Conservation (phyloP, 768 basidiomycete genomes). For the Mycena sanguinolenta region DNA sequence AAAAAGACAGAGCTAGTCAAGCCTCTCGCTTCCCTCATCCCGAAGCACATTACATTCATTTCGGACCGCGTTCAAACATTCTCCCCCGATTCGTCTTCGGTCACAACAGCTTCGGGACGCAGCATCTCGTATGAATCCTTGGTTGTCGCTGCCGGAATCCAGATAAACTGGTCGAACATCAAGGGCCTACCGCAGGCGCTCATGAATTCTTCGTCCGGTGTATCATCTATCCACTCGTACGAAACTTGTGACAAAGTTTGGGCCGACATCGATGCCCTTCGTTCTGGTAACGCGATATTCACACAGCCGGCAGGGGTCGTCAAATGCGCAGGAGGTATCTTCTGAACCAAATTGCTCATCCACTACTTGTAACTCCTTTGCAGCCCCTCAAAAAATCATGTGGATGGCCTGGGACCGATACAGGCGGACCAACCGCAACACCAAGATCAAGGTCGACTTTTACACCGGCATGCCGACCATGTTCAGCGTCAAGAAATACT, state of each 20-base stretch:
- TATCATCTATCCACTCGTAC: conserved; percentile 94
- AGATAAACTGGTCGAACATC: conserved; percentile 87
- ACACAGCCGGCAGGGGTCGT: conserved; percentile 94
- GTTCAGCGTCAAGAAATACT: conserved; percentile 98
- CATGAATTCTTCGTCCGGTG: conserved; percentile 80
- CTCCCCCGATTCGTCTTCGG: conserved; percentile 77
- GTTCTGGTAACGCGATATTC: conserved; percentile 86
- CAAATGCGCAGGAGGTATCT: conserved; percentile 91
- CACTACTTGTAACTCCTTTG: not conserved
- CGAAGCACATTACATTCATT: conserved; percentile 78
- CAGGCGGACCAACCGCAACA: conserved; percentile 68
- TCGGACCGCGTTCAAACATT: conserved; percentile 81
- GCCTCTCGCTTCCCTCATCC: conserved; percentile 78
- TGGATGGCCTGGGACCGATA: conserved; percentile 96
- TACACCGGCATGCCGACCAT: conserved; percentile 94
- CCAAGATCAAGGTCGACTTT: conserved; percentile 78
- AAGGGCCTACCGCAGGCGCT: conserved; percentile 82
- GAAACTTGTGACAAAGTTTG: conserved; percentile 92
- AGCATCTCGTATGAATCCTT: conserved; percentile 85
- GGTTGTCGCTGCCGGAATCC: conserved; percentile 90
- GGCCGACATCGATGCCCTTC: conserved; percentile 82
- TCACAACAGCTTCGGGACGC: conserved; percentile 80
- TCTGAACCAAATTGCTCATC: not conserved
- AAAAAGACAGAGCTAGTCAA: conserved; percentile 77
- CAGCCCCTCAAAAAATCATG: conserved; percentile 93